Conservation (phyloP, 2,329 filamentous ascomycete genomes). For the Cladophialophora carrionii region DNA sequence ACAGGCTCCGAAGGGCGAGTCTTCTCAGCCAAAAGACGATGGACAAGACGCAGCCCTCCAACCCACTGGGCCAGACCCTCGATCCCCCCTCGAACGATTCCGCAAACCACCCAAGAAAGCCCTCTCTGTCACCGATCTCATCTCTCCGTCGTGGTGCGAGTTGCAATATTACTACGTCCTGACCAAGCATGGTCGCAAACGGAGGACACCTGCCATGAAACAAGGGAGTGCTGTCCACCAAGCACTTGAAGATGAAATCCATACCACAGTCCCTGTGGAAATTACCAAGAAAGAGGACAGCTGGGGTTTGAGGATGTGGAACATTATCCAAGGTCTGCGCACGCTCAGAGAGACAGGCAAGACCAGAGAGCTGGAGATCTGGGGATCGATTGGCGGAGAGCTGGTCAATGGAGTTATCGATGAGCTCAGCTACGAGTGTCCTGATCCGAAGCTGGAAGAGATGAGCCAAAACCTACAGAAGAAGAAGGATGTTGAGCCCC, state of each 20-base stretch:
- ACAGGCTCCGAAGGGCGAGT: slow-evolving; percentile 14
- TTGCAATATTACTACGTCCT: slow-evolving; percentile 89
- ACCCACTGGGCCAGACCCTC: slow-evolving; percentile 46
- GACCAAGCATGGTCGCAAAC: slow-evolving; percentile 74
- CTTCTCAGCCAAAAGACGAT: slow-evolving; percentile 24
- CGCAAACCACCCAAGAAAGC: slow-evolving; percentile 75
- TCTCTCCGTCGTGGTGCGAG: slow-evolving; percentile 93
- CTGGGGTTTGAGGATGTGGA: slow-evolving; percentile 85
- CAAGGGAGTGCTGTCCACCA: slow-evolving; percentile 79
- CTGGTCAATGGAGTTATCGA: slow-evolving; percentile 91
- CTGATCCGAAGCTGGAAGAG: slow-evolving; percentile 71
- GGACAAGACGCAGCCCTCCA: slow-evolving; percentile 15
- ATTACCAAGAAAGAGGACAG: slow-evolving; percentile 76
- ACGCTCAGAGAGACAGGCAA: slow-evolving; percentile 71
- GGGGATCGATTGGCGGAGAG: slow-evolving; percentile 80
- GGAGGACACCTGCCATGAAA: slow-evolving; percentile 79
- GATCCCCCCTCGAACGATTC: slow-evolving; percentile 75
- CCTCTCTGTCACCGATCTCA: slow-evolving; percentile 83
- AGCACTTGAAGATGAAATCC: slow-evolving; percentile 80
- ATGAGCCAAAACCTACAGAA: slow-evolving; percentile 58
- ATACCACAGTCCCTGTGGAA: slow-evolving; percentile 73
- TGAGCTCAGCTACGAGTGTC: slow-evolving; percentile 75
- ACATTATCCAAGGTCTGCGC: slow-evolving; percentile 81
- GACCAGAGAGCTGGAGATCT: slow-evolving; percentile 78
- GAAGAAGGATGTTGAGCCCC: slow-evolving; percentile 55